phyloP scores from a whole-genome alignment of 2,329 filamentous ascomycete genomes.

The Ophiostoma angusticollis region DNA sequence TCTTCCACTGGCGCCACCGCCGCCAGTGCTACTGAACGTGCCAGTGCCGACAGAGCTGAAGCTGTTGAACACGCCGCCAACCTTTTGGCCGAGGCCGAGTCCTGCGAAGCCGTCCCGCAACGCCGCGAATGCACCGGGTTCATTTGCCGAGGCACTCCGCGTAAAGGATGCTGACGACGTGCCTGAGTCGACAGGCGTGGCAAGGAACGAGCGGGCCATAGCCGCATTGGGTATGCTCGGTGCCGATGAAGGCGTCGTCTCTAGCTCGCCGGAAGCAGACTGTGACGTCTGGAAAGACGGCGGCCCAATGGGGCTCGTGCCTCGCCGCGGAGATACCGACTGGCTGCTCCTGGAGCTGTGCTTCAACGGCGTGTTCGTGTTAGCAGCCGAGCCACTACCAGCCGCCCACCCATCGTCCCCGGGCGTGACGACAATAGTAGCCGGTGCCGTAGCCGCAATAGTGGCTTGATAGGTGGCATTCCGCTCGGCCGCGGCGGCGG shows the following conservation, averaged over 20 bases:
- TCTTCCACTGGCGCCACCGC: constrained; percentile 11
- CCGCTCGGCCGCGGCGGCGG: constrained; percentile 35
- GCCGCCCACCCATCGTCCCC: constrained; percentile 25
- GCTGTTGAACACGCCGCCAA: constrained; percentile 15
- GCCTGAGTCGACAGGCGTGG: constrained; percentile 3
- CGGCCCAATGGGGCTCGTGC: constrained; percentile 20
- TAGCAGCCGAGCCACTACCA: not conserved
- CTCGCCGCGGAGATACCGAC: constrained; percentile 18
- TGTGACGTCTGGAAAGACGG: constrained; percentile 21
- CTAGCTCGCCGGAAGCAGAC: constrained; percentile 10
- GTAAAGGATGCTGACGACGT: constrained; percentile 5
- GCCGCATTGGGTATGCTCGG: constrained; percentile 1
- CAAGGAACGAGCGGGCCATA: constrained; percentile 12
- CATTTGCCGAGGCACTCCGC: constrained; percentile 10
- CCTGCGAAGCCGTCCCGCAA: constrained; percentile 15
- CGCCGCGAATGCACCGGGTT: constrained; percentile 12
- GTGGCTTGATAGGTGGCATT: constrained; percentile 20
- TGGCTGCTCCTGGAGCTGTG: constrained; percentile 12
- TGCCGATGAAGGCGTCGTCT: not conserved
- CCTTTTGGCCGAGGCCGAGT: constrained; percentile 13
- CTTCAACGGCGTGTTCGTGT: too few species aligned
- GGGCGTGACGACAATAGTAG: constrained; percentile 22
- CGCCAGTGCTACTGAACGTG: not conserved
- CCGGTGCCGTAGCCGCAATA: constrained; percentile 2
- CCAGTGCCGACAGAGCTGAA: constrained; percentile 7